Percentiles rank a stretch among this genome's conserved stretches.
Conservation (phyloP, 2,329 filamentous ascomycete genomes). For the Fusarium nanum region DNA sequence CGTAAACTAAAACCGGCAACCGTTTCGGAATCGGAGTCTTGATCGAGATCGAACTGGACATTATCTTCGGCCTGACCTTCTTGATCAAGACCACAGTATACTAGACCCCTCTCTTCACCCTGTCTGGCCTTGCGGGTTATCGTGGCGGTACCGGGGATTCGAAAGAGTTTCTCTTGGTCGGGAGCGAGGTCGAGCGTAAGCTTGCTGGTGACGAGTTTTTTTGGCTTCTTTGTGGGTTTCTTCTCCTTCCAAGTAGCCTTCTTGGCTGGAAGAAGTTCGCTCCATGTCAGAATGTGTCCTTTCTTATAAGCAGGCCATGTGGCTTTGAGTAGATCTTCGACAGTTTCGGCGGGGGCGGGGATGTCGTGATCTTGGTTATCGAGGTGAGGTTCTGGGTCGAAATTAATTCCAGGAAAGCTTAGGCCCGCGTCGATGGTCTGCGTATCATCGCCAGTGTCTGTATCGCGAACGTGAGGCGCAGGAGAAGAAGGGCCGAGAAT, state of each 20-base stretch:
- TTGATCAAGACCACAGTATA: conserved; percentile 58
- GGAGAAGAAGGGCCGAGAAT: conserved; percentile 59
- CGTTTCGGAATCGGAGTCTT: conserved; percentile 69
- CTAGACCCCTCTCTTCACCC: conserved; percentile 63
- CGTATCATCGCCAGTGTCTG: conserved; percentile 52
- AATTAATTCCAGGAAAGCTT: conserved; percentile 59
- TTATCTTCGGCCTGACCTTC: conserved; percentile 51
- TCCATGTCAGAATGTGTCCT: conserved; percentile 80
- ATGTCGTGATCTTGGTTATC: conserved; percentile 71
- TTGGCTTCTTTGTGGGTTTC: conserved; percentile 80
- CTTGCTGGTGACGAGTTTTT: conserved; percentile 86
- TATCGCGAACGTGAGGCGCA: conserved; percentile 56
- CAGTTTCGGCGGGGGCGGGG: conserved; percentile 76
- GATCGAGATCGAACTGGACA: conserved; percentile 60
- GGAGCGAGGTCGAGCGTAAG: conserved; percentile 85
- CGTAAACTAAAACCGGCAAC: conserved; percentile 80
- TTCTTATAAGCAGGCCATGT: conserved; percentile 85
- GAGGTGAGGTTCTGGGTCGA: conserved; percentile 59
- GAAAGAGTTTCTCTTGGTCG: conserved; percentile 89
- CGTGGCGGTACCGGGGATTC: conserved; percentile 72
- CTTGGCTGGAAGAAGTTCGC: conserved; percentile 84
- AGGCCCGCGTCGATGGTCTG: conserved; percentile 49
- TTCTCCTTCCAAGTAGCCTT: conserved; percentile 83
- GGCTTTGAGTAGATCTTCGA: conserved; percentile 80
- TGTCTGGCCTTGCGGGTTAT: conserved; percentile 66